Evolutionary conservation across 2,329 filamentous ascomycete genomes (phyloP).

Genomic region (Nigrospora sphaerica): DNA sequence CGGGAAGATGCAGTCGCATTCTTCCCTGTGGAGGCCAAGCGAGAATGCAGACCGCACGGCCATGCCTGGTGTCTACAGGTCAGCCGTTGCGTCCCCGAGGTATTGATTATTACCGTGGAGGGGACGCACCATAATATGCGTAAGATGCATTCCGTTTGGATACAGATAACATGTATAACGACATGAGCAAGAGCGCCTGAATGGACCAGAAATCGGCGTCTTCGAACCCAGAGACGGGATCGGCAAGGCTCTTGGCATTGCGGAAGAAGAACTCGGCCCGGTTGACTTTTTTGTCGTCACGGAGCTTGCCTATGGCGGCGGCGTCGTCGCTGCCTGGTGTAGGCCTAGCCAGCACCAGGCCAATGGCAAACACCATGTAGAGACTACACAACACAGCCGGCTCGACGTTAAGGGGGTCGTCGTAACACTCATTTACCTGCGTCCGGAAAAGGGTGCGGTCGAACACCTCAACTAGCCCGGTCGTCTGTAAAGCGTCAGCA

Average conservation of each 20-base stretch:
- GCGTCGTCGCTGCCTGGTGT: constrained; percentile 40
- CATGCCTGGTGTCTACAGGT: constrained; percentile 36
- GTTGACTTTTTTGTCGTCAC: constrained; percentile 34
- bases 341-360: constrained; percentile 50
- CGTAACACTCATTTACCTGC: constrained; percentile 45
- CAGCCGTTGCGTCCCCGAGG: neutral
- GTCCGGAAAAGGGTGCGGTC: constrained; percentile 41
- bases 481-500: constrained; percentile 35
- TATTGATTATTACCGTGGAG: neutral
- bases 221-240: constrained; percentile 43
- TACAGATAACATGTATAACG: constrained; percentile 54
- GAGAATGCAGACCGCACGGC: constrained; percentile 57
- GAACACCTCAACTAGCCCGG: constrained; percentile 54
- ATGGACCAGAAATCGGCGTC: constrained; percentile 59
- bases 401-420: constrained; percentile 40
- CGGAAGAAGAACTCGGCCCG: constrained; percentile 57
- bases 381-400: constrained; percentile 50
- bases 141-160: constrained; percentile 58
- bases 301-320: constrained; percentile 42
- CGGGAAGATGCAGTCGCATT: constrained; percentile 48
- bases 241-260: constrained; percentile 46
- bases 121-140: constrained; percentile 45
- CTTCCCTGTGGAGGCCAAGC: constrained; percentile 54
- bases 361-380: constrained; percentile 56
- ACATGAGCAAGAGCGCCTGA: constrained; percentile 56